Evolutionary conservation across 2,329 filamentous ascomycete species (phyloP), one percentile per base, ranked within the genome.

Genomic region (Aspergillus brasiliensis): DNA sequence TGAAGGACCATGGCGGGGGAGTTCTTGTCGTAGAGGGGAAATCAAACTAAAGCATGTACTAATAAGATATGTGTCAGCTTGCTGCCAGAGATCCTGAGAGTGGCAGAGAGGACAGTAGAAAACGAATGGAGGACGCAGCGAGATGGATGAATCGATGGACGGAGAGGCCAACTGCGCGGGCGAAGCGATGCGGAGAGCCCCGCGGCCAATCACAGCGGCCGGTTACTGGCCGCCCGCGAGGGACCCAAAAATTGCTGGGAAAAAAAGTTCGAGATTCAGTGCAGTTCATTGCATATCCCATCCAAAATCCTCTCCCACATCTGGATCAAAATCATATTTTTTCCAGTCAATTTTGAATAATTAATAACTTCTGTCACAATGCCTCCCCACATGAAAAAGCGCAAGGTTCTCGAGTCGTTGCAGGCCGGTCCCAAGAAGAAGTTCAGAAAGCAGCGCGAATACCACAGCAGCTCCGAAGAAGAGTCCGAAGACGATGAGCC

Each of bases 1-100:
- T 97, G 93, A 75, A 99, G 90, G 85, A 99, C 95, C 95, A 99
- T 99, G 75, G 72, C 76, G 72, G 62, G 60, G 56, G 23, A 34
- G 5, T 31, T 34, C 19, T 8, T 7, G 10, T 21, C 13, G 27
- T n/a, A 25, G 3, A 17, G 21, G 19, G 11, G 11, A 5, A 19
- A 46, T n/a, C 17, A 17, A 19, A 11, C 21, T 42, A 38, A 15
- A 15, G 10, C 11, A 51, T 34, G 23, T 23, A 40, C 15, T 17
- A 28, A 51, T 47, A 17, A 47, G 44, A 7, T 11, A 37, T 23
- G 13, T 13, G 15, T 7, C 15, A 2, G n/a, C 21, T 17, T 31
- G 3, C 8, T 11, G 44, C 23, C 40, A 47, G 37, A 53, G 23
- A 15, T 57, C 38, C 23, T 49, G 15, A 28, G n/a, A 25, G 51